Conservation (phyloP, 371 early-diverging fungal genomes). For the Apophysomyces variabilis region DNA sequence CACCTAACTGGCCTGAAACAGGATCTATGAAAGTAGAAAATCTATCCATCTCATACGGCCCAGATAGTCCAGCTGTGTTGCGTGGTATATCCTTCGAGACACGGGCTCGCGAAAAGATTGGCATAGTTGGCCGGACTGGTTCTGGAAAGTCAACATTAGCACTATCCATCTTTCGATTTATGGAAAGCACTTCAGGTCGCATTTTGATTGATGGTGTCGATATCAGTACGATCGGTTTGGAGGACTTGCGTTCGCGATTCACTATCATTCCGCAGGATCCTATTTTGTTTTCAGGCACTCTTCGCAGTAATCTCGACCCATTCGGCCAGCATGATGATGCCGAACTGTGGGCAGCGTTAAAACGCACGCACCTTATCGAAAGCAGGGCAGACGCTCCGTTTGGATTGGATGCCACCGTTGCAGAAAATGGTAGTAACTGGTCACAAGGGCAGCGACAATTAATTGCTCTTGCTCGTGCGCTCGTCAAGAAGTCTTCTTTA, state of each 20-base stretch:
- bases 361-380: constrained; percentile 65
- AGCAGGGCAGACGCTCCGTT: constrained; percentile 53
- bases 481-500: constrained; percentile 72
- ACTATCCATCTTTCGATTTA: constrained; percentile 73
- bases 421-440: constrained; percentile 79
- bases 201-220: constrained; percentile 77
- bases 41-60: constrained; percentile 69
- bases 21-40: constrained; percentile 71
- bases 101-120: constrained; percentile 60
- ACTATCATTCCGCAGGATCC: constrained; percentile 79
- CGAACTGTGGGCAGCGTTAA: constrained; percentile 77
- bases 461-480: constrained; percentile 85
- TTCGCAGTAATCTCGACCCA: constrained; percentile 81
- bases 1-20: constrained; percentile 71
- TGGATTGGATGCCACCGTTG: constrained; percentile 62
- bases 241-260: constrained; percentile 62
- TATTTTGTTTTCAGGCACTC: constrained; percentile 77
- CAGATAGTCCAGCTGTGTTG: constrained; percentile 72
- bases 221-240: constrained; percentile 66
- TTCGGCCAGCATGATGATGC: constrained; percentile 70
- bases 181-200: constrained; percentile 65
- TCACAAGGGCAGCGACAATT: constrained; percentile 91
- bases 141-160: constrained; percentile 73
- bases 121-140: constrained; percentile 62
- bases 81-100: constrained; percentile 66